Percentiles rank a stretch among this genome's conserved stretches.
These are phyloP conservation scores for Moringa oleifera DNA, from an alignment of 345 rosid genomes.

Conservation along the genomic window DNA sequence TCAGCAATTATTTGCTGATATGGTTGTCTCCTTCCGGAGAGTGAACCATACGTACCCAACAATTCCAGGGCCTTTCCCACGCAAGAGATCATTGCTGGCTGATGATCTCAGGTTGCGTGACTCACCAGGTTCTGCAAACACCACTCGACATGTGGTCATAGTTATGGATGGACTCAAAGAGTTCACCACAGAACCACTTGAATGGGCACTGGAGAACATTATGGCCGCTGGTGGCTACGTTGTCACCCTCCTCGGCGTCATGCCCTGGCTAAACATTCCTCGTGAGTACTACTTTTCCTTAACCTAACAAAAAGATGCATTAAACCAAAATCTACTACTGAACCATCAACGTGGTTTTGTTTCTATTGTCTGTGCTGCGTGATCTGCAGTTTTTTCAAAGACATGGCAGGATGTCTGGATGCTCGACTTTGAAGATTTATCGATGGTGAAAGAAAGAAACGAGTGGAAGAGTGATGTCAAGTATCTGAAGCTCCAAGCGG, in stretches of 20 bases:
- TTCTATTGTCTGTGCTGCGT: too few relatives aligned
- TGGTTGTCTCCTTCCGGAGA: too few relatives aligned
- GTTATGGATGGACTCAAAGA: constrained; percentile 50
- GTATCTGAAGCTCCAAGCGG: constrained; percentile 39
- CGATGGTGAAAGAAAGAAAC: constrained; percentile 18
- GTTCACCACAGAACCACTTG: constrained; percentile 31
- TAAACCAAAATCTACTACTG: too few relatives aligned
- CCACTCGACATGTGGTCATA: constrained; percentile 29
- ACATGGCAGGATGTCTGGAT: constrained; percentile 40
- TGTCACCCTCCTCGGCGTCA: constrained; percentile 42
- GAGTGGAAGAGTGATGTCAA: constrained; percentile 26
- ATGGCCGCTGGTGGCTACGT: constrained; percentile 19
- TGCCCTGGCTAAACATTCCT: constrained; percentile 60
- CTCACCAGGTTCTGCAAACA: constrained; percentile 19
- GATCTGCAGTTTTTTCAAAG: constrained; percentile 36
- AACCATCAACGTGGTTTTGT: too few relatives aligned
- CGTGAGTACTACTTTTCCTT: constrained; percentile 17
- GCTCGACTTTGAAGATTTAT: constrained; percentile 33
- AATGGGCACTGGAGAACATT: constrained; percentile 46
- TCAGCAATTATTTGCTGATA: neutral
- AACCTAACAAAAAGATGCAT: neutral
- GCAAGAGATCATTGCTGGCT: constrained; percentile 9
- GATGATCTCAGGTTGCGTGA: constrained; percentile 8
- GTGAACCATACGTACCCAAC: too few relatives aligned
- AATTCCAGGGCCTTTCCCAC: too few relatives aligned